Conservation (phyloP, 768 basidiomycete species). For the Collybia sp. region DNA sequence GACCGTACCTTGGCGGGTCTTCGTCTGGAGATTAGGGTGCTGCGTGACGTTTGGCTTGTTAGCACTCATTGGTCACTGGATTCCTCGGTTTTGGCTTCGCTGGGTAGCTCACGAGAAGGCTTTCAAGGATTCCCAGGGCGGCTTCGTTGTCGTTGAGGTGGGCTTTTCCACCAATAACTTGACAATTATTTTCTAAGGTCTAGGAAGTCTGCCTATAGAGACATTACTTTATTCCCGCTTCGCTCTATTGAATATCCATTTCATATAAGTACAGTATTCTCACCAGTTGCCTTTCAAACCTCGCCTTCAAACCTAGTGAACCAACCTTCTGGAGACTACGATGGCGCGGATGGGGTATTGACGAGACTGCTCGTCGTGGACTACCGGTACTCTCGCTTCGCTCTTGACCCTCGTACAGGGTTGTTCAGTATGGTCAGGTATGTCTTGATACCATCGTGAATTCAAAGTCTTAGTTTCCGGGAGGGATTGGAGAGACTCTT, state of each 20-base stretch:
- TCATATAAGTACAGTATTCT: constrained; percentile 76
- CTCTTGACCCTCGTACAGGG: constrained; percentile 79
- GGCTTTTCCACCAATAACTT: constrained; percentile 16
- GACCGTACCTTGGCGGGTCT: constrained; percentile 52
- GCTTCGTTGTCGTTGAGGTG: constrained; percentile 90
- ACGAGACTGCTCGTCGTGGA: constrained; percentile 67
- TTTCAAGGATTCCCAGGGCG: constrained; percentile 65
- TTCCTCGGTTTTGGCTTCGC: constrained; percentile 86
- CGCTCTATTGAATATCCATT: constrained; percentile 70
- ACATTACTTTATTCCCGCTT: constrained; percentile 74
- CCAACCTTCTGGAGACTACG: constrained; percentile 25
- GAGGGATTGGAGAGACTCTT: constrained; percentile 89
- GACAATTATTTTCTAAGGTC: constrained; percentile 10
- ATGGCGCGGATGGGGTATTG: constrained; percentile 32
- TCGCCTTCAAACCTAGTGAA: constrained; percentile 12
- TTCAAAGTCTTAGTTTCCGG: constrained; percentile 4
- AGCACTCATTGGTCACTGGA: constrained; percentile 87
- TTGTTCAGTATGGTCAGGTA: constrained; percentile 81
- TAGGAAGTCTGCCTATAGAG: constrained; percentile 77
- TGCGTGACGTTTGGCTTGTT: constrained; percentile 67
- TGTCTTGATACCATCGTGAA: constrained; percentile 13
- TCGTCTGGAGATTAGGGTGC: constrained; percentile 70
- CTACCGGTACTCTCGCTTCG: constrained; percentile 91
- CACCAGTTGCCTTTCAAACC: constrained; percentile 21
- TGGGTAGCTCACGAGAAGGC: constrained; percentile 82